Evolutionary conservation across 1,139 yeast species (phyloP), one percentile per base, ranked within the genome.

Genomic region (Saccharomyces hybrid): DNA sequence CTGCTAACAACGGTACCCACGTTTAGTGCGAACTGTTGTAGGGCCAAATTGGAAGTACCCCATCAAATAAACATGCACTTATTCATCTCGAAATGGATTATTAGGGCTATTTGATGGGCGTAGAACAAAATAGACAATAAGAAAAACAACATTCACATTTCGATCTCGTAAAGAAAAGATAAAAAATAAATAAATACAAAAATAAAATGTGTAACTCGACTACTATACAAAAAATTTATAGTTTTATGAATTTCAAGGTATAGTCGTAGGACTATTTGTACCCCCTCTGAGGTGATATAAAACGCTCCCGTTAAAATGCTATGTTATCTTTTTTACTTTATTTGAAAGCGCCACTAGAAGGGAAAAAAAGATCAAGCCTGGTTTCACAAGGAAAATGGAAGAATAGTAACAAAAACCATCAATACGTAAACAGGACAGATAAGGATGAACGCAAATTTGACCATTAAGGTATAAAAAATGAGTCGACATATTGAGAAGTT

Each of bases 401-500:
- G 13, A 9, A 9, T 11, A 13, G 11, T 30, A 11, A 9, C 32
- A 30, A 30, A 9, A 5, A 5, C 13, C 5, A 13, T 13, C 13
- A 5, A 9, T 30, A 30, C 5, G 8, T 30, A 30, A 13, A 30
- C 5, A 11, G 8, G n/a, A 28, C 4, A 9, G 32, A 13, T 5
- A 13, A 8, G 14, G 2, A 47, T 30, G 14, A 25, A 23, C 5
- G 23, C 5, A 46, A 11, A 54, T 55, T 38, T 5, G 0, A 2
- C 44, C 7, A 38, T 13, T 16, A 8, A 3, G 7, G 7, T 2
- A 16, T 20, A 8, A 11, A 16, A 20, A 38, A 38, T 38, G 62
- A 32, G 50, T 26, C 11, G 48, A 9, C 32, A 50, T 23, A 59
- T 65, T 16, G 57, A 52, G 8, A 53, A 48, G 46, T 50, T 68